phyloP scores from a whole-genome alignment of 2,329 filamentous ascomycete genomes.

The Hysterium pulicare region DNA sequence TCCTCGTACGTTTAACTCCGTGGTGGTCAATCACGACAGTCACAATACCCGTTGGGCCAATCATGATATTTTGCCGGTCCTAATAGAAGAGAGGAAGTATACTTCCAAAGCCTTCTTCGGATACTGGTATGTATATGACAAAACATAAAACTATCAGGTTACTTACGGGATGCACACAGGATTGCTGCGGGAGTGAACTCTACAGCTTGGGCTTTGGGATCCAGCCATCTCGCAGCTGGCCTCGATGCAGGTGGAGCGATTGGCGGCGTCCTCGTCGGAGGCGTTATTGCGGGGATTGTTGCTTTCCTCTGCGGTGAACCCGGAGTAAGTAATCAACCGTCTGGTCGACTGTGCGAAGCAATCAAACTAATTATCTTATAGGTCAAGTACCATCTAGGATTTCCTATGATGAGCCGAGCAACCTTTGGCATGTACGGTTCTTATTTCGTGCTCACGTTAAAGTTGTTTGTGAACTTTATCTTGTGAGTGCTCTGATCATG shows the following conservation, averaged over 20 bases:
- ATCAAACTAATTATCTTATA: no score
- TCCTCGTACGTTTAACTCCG: background rate
- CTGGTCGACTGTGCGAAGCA: no score
- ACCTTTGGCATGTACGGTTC: constrained; percentile 26
- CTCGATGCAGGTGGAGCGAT: background rate
- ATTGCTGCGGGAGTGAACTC: background rate
- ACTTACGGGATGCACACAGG: background rate
- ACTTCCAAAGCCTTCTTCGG: background rate
- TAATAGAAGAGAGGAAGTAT: background rate
- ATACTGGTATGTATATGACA: background rate
- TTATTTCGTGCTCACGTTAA: constrained; percentile 5
- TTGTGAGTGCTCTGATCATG: no score
- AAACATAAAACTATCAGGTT: background rate
- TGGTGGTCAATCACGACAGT: background rate
- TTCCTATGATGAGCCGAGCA: constrained; percentile 25
- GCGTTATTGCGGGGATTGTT: background rate
- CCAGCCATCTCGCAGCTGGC: background rate
- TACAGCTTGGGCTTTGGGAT: background rate
- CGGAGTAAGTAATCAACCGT: background rate
- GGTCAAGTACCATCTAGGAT: constrained; percentile 19
- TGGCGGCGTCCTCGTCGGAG: background rate
- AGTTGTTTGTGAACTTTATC: no score
- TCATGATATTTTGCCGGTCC: background rate
- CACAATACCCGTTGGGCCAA: background rate
- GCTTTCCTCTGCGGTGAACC: background rate